phyloP scores from a whole-genome alignment of 441 rosid genomes.

The Populus hybrid region DNA sequence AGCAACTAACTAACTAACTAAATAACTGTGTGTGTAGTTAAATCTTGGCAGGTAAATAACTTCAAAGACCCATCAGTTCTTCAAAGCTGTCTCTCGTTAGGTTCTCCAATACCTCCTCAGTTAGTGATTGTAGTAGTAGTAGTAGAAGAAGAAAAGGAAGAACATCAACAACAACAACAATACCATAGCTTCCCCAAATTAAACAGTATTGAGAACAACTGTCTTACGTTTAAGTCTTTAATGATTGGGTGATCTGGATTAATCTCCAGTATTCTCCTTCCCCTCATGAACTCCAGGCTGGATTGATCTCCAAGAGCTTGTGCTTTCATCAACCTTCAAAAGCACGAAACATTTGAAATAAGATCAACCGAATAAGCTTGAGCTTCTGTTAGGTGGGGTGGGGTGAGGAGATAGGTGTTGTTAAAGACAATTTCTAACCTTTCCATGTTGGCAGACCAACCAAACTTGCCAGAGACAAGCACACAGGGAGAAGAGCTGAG shows the following conservation, averaged over 20 bases:
- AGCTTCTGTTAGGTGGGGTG: not conserved
- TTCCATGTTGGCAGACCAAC: slow-evolving; percentile 99
- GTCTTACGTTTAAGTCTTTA: slow-evolving; percentile 81
- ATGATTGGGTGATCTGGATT: slow-evolving; percentile 92
- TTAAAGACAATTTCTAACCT: slow-evolving; percentile 44
- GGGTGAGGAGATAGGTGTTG: not conserved
- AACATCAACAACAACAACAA: not conserved
- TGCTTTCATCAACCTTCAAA: slow-evolving; percentile 88
- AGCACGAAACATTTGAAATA: not conserved
- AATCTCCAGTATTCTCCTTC: slow-evolving; percentile 89
- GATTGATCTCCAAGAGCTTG: slow-evolving; percentile 96
- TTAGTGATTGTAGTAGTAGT: not conserved
- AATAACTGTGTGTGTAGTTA: not conserved
- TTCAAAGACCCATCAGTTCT: too few species aligned
- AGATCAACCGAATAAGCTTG: not conserved
- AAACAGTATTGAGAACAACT: slow-evolving; percentile 2
- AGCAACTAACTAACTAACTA: not conserved
- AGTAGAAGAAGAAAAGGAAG: not conserved
- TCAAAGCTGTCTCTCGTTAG: not conserved
- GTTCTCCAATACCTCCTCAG: not conserved
- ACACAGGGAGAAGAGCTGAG: slow-evolving; percentile 92
- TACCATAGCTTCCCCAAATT: not conserved
- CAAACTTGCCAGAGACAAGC: slow-evolving; percentile 94
- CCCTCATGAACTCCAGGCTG: slow-evolving; percentile 96
- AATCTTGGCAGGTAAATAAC: not conserved